A percentile compares a stretch with the other conserved stretches of the same genome.
phyloP scores from a whole-genome alignment of 129 eudicot genomes.

The Escallonia herrerae region DNA sequence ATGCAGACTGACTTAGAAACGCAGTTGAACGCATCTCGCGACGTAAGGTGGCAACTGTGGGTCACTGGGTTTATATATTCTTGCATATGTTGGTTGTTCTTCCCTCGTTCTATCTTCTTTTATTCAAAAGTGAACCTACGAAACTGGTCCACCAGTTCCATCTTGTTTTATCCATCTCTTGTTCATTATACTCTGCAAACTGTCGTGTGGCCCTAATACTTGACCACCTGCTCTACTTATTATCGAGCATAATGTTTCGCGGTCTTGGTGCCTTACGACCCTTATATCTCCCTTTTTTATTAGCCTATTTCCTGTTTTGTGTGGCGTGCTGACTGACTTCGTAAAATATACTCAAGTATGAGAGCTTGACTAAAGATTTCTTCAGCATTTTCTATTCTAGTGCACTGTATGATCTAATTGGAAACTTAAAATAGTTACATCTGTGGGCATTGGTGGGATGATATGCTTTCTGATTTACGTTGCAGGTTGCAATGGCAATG shows the following conservation, averaged over 20 bases:
- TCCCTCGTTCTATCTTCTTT: background rate
- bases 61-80: slow-evolving; percentile 24
- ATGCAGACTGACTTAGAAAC: slow-evolving; percentile 54
- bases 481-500: slow-evolving; percentile 95
- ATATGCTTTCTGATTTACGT: slow-evolving; percentile 18
- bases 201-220: too few relatives aligned
- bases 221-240: too few relatives aligned
- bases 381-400: too few relatives aligned
- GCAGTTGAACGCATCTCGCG: slow-evolving; percentile 96
- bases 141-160: background rate
- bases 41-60: slow-evolving; percentile 93
- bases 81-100: slow-evolving; percentile 5
- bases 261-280: too few relatives aligned
- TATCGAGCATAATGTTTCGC: too few relatives aligned
- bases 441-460: slow-evolving; percentile 17
- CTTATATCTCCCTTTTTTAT: too few relatives aligned
- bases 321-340: too few relatives aligned
- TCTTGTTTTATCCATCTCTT: background rate
- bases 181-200: background rate
- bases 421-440: background rate
- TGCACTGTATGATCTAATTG: too few relatives aligned
- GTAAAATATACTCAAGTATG: too few relatives aligned
- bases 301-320: too few relatives aligned
- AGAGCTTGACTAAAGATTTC: too few relatives aligned
- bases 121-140: background rate